Evolutionary conservation across 2,329 filamentous ascomycete species (phyloP).

Genomic region (Claviceps humidiphila): DNA sequence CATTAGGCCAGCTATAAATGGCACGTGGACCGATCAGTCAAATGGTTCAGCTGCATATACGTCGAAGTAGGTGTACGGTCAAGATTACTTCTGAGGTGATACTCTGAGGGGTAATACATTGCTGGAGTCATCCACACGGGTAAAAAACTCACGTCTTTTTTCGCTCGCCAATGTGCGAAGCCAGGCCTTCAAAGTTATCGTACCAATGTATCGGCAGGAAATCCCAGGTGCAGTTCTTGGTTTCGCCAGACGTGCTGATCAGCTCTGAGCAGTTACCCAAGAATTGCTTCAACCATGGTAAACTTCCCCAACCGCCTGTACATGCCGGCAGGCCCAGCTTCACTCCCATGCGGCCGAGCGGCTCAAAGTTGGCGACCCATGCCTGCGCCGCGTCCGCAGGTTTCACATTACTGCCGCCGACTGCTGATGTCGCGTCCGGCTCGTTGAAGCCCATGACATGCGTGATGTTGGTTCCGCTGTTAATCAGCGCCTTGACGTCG

Average conservation of each 20-base stretch:
- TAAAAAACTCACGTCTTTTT: slow-evolving; percentile 19
- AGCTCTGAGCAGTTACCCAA: slow-evolving; percentile 48
- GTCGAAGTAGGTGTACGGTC: no score
- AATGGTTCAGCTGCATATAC: no score
- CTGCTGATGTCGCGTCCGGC: slow-evolving; percentile 44
- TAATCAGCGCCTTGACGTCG: slow-evolving; percentile 42
- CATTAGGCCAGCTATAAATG: slow-evolving; percentile 42
- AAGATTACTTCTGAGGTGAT: no score
- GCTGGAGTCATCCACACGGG: no score
- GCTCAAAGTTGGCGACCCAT: slow-evolving; percentile 61
- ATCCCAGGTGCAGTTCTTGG: slow-evolving; percentile 45
- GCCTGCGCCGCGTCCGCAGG: slow-evolving; percentile 48
- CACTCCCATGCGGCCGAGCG: slow-evolving; percentile 49
- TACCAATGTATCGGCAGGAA: slow-evolving; percentile 56
- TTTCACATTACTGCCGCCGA: slow-evolving; percentile 49
- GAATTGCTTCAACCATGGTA: slow-evolving; percentile 56
- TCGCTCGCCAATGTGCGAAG: slow-evolving; percentile 48
- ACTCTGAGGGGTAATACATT: no score
- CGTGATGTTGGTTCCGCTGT: slow-evolving; percentile 40
- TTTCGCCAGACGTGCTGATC: slow-evolving; percentile 28
- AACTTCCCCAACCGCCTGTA: slow-evolving; percentile 45
- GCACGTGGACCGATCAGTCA: neutral
- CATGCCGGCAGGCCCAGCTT: slow-evolving; percentile 59
- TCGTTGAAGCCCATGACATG: slow-evolving; percentile 72
- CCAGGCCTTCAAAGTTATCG: slow-evolving; percentile 55